Base-by-base conservation (phyloP, 306 rosid species). In the Begonia loranthoides region DNA sequence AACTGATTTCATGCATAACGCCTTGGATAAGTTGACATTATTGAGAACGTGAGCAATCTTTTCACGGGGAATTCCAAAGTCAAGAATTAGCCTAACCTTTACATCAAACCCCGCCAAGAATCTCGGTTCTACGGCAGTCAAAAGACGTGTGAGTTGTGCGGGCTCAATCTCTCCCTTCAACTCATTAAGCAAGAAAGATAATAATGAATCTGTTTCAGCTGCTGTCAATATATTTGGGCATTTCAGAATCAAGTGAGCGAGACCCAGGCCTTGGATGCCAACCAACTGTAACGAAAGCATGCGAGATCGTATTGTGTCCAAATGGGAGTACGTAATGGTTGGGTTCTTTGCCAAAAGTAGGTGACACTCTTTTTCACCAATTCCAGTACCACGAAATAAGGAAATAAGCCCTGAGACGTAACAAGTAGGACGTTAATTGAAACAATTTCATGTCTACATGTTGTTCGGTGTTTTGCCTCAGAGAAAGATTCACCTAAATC, bases 21-120 rank as follows among this genome's bases (percentile, higher is more conserved):
- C 94, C 68, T 77, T 82, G 13, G 72, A 16, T 40, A 87, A 38
- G 61, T 66, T 79, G 49, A 82, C 70, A 40, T 60, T 75, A 69
- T 80, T 82, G 13, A 87, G 76, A 67, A 87, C 68, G 49, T 67
- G 59, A 1, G 45, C 61, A 69, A 82, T 46, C 70, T 70, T 78
- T 17, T 75, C 87, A 14, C 11, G 33, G 1, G 79, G 73, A 59
- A 87, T 49, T 13, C 94, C 96, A 1, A 67, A 19, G 2, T 71
- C 41, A 55, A 73, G 59, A 52, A 87, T 81, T 51, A 73, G 45
- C 13, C 51, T 59, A 10, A 82, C 82, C 60, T 87, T 87, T 15
- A 62, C 50, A 45, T 74, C 80, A 75, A 79, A 82, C 43, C 57
- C 78, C 48, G 21, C 62, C 65, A 82, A 60, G 34, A 60, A 36